These are phyloP conservation scores for Candolleomyces efflorescens DNA, from an alignment of 768 basidiomycete genomes.

Conservation along the genomic window DNA sequence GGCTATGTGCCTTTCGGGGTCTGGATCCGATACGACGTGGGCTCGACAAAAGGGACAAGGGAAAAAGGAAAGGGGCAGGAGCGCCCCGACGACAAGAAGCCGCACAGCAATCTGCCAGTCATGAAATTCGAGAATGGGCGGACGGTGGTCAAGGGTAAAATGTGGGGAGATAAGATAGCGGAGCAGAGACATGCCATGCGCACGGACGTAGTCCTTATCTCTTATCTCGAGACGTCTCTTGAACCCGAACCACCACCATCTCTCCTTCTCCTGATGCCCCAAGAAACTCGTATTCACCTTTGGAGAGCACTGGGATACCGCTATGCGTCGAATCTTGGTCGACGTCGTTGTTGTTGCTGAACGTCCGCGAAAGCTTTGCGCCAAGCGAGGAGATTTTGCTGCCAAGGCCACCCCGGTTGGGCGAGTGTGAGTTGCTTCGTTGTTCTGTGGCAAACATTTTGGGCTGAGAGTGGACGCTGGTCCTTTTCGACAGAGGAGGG, in stretches of 20 bases:
- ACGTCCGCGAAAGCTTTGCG: background rate
- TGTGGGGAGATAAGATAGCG: background rate
- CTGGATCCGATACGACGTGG: background rate
- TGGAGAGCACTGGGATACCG: background rate
- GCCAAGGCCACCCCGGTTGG: background rate
- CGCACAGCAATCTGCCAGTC: background rate
- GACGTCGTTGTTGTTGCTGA: background rate
- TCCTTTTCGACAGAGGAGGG: background rate
- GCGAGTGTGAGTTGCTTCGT: background rate
- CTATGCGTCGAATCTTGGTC: background rate
- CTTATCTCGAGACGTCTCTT: background rate
- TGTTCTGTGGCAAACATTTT: background rate
- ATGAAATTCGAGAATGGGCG: background rate
- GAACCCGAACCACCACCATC: background rate
- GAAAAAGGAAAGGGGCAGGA: no score
- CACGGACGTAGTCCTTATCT: background rate
- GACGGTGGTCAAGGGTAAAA: background rate
- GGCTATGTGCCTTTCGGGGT: background rate
- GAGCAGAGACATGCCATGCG: background rate
- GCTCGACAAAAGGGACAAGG: no score
- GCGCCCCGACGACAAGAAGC: background rate
- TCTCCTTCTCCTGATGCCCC: background rate
- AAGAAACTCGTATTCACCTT: background rate
- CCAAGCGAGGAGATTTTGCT: background rate
- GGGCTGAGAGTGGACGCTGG: background rate